These are phyloP conservation scores for Spiraea crenata DNA, from an alignment of 331 rosid species.

Conservation along the genomic window DNA sequence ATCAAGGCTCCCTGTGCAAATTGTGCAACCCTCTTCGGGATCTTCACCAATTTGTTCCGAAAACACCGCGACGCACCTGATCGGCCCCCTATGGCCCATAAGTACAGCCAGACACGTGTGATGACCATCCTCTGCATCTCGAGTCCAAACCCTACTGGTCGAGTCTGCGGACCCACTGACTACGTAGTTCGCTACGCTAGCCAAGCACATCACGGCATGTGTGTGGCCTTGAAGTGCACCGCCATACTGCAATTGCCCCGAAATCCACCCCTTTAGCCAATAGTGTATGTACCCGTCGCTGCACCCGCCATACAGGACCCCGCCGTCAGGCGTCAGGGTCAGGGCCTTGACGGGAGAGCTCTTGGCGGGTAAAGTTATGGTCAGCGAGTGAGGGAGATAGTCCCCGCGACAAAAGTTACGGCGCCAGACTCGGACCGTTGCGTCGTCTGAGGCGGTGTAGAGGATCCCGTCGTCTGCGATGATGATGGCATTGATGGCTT, in stretches of 20 bases:
- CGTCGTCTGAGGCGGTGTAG: constrained; percentile 83
- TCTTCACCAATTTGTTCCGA: constrained; percentile 40
- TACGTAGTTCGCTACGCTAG: constrained; percentile 52
- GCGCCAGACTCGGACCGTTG: constrained; percentile 84
- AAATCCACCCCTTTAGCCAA: constrained; percentile 82
- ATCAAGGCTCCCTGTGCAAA: constrained; percentile 84
- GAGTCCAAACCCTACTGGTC: constrained; percentile 70
- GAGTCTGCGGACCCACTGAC: constrained; percentile 91
- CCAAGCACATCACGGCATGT: constrained; percentile 76
- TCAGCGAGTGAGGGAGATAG: constrained; percentile 68
- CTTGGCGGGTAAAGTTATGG: constrained; percentile 71
- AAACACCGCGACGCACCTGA: constrained; percentile 57
- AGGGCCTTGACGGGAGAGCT: constrained; percentile 74
- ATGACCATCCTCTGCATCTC: constrained; percentile 50
- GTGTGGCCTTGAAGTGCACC: constrained; percentile 90
- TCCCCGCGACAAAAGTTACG: constrained; percentile 57
- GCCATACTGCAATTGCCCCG: constrained; percentile 81
- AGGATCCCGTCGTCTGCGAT: constrained; percentile 70
- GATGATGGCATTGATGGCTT: constrained; percentile 56
- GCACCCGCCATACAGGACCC: constrained; percentile 73
- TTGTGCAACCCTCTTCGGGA: constrained; percentile 43
- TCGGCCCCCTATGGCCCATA: constrained; percentile 83
- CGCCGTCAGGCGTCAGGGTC: constrained; percentile 47
- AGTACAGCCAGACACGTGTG: constrained; percentile 74
- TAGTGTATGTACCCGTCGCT: constrained; percentile 84